Percentiles rank a stretch among this genome's conserved stretches.
phyloP scores from a whole-genome alignment of 139 green algal species.

The Trebouxia sp. region DNA sequence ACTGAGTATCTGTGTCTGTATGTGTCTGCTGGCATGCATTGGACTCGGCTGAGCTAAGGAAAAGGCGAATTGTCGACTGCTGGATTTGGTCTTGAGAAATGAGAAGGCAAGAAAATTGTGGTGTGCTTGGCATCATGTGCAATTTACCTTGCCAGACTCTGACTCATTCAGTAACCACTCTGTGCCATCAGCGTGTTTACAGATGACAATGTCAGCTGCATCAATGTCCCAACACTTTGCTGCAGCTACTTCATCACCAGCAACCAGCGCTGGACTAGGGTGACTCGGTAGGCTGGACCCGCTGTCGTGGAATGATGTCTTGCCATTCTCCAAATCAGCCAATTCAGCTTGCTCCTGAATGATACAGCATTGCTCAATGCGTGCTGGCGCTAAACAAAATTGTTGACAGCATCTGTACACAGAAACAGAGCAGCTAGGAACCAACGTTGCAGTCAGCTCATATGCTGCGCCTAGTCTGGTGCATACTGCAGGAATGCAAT shows the following conservation, averaged over 20 bases:
- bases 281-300: not conserved
- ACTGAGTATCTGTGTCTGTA: too few species aligned
- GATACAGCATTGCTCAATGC: not conserved
- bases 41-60: too few species aligned
- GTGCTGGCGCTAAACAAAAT: not conserved
- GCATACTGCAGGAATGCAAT: too few species aligned
- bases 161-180: slow-evolving; percentile 2
- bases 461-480: too few species aligned
- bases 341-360: not conserved
- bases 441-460: too few species aligned
- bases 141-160: not conserved
- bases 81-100: not conserved
- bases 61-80: too few species aligned
- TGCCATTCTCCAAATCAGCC: not conserved
- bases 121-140: not conserved
- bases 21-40: too few species aligned
- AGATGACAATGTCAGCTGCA: not conserved
- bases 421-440: not conserved
- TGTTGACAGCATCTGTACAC: not conserved
- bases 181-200: not conserved
- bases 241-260: not conserved
- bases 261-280: not conserved
- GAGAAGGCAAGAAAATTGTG: too few species aligned
- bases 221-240: slow-evolving; percentile 17
- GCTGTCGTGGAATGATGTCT: not conserved